These are phyloP conservation scores for Suillus subaureus DNA, from an alignment of 768 basidiomycete genomes.

Conservation along the genomic window DNA sequence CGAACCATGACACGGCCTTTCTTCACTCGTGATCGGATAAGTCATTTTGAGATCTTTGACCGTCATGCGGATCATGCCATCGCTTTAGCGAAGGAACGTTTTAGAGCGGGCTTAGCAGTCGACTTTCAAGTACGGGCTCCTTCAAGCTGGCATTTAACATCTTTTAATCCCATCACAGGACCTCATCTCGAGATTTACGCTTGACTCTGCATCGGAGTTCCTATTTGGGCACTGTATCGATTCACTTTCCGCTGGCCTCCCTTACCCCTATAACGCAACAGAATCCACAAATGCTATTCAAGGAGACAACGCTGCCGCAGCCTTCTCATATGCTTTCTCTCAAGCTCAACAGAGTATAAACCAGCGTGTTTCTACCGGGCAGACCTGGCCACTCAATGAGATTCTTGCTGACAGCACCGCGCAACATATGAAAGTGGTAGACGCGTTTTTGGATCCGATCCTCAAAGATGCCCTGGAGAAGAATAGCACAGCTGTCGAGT, in stretches of 20 bases:
- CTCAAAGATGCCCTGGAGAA: conserved; percentile 37
- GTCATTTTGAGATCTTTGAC: conserved; percentile 65
- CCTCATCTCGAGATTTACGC: conserved; percentile 47
- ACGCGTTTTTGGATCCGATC: conserved; percentile 43
- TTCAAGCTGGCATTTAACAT: not conserved
- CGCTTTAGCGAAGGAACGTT: conserved; percentile 43
- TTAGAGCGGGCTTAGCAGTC: conserved; percentile 49
- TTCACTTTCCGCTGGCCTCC: conserved; percentile 39
- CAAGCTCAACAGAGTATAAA: conserved; percentile 34
- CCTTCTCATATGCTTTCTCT: conserved; percentile 38
- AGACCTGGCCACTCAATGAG: conserved; percentile 44
- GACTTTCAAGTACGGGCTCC: conserved; percentile 56
- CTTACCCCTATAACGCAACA: conserved; percentile 37
- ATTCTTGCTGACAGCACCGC: conserved; percentile 33
- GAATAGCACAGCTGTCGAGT: conserved; percentile 12
- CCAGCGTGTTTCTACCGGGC: conserved; percentile 31
- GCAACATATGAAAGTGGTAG: conserved; percentile 40
- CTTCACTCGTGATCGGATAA: conserved; percentile 62
- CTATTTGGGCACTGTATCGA: conserved; percentile 48
- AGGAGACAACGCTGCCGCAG: conserved; percentile 18
- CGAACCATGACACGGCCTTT: conserved; percentile 71
- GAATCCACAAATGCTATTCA: conserved; percentile 10
- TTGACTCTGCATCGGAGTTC: conserved; percentile 57
- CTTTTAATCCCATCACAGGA: conserved; percentile 32
- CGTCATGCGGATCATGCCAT: conserved; percentile 54